A percentile compares a stretch with the other conserved stretches of the same genome.
Conservation (phyloP, 148 eudicot genomes). For the Silene conica region DNA sequence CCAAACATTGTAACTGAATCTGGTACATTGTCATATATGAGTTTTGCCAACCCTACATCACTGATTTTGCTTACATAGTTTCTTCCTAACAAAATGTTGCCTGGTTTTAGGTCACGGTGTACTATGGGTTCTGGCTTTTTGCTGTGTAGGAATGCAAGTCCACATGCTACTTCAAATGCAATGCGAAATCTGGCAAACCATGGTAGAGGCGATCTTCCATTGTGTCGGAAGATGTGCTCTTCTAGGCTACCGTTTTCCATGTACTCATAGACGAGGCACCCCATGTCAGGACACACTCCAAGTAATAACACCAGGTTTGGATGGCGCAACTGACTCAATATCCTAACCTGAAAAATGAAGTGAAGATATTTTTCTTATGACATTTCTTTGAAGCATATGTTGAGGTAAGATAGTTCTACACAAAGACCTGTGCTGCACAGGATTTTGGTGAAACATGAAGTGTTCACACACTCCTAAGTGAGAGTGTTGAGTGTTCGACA, state of each 20-base stretch:
- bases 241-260: conserved; percentile 78
- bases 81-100: conserved; percentile 59
- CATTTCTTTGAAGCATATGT: not conserved
- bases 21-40: conserved; percentile 48
- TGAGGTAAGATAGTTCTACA: not conserved
- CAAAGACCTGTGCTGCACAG: not conserved
- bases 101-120: conserved; percentile 79
- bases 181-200: conserved; percentile 68
- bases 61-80: conserved; percentile 64
- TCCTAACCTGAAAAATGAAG: conserved; percentile 45
- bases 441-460: not conserved
- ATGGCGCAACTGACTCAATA: conserved; percentile 68
- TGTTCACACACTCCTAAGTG: not conserved
- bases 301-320: conserved; percentile 66
- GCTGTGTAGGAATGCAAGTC: conserved; percentile 65
- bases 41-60: conserved; percentile 75
- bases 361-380: not conserved
- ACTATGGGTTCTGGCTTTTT: conserved; percentile 63
- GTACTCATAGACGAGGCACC: conserved; percentile 72
- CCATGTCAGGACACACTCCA: conserved; percentile 73
- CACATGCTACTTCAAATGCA: conserved; percentile 70
- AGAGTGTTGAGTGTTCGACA: not conserved
- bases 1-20: conserved; percentile 57
- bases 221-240: conserved; percentile 40
- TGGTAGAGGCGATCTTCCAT: conserved; percentile 42